A percentile compares a stretch with the other conserved stretches of the same genome.
Conservation (phyloP, 306 rosid species). For the Vigna reflexopilosa region DNA sequence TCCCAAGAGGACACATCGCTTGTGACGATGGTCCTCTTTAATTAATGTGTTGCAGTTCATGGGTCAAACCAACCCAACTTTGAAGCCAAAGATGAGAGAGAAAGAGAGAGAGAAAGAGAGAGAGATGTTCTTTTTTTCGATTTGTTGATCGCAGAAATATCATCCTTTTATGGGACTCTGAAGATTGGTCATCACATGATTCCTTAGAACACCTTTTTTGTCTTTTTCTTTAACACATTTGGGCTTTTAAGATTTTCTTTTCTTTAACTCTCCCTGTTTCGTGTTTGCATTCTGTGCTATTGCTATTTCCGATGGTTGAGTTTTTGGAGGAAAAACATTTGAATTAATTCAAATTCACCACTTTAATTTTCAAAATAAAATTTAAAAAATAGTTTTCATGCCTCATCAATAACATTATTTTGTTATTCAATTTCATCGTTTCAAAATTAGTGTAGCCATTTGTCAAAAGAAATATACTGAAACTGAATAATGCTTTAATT, state of each 20-base stretch:
- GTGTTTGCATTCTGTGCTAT: neutral
- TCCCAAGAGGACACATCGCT: conserved; percentile 47
- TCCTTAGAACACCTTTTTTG: conserved; percentile 35
- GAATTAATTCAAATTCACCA: neutral
- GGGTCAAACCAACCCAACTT: conserved; percentile 58
- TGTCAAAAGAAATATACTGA: no score
- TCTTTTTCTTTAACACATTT: conserved; percentile 35
- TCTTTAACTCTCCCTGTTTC: neutral
- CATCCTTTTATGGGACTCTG: conserved; percentile 40
- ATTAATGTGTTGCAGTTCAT: conserved; percentile 50
- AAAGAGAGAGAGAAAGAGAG: conserved; percentile 41
- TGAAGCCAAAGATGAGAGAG: conserved; percentile 41
- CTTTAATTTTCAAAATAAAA: neutral
- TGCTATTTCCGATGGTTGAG: neutral
- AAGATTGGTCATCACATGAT: conserved; percentile 35
- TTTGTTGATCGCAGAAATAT: conserved; percentile 42
- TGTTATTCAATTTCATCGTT: neutral
- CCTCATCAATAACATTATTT: neutral
- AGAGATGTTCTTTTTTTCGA: neutral
- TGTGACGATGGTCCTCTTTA: conserved; percentile 53
- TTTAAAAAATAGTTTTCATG: neutral
- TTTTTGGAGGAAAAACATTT: neutral
- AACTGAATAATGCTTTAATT: no score
- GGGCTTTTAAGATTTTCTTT: conserved; percentile 14
- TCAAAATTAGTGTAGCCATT: no score